phyloP scores from a whole-genome alignment of 768 basidiomycete genomes.

The Agrocybe praecox region DNA sequence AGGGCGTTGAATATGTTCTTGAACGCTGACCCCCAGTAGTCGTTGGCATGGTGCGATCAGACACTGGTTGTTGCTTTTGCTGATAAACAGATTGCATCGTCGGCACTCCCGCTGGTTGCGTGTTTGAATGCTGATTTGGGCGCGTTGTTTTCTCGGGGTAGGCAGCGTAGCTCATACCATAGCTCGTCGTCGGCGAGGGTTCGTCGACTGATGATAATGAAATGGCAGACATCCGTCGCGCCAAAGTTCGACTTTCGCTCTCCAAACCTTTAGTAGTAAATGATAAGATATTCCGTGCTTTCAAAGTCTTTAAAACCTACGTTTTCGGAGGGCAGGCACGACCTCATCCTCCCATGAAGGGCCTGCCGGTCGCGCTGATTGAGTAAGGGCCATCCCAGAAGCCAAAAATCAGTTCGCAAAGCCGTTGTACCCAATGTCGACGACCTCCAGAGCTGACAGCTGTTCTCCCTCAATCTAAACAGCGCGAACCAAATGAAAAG shows the following conservation, averaged over 20 bases:
- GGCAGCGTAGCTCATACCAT: conserved; percentile 20
- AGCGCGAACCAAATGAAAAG: background rate
- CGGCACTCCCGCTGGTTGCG: conserved; percentile 8
- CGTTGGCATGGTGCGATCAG: conserved; percentile 24
- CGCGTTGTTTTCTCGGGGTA: conserved; percentile 12
- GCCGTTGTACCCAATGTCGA: background rate
- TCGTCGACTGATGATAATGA: conserved; percentile 20
- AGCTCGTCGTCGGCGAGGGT: conserved; percentile 1
- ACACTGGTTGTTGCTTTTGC: conserved; percentile 13
- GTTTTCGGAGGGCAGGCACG: conserved; percentile 79
- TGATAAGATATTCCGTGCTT: background rate
- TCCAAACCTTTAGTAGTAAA: conserved; percentile 61
- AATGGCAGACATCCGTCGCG: conserved; percentile 32
- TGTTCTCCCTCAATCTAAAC: background rate
- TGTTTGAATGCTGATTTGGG: conserved; percentile 13
- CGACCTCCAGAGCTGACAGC: background rate
- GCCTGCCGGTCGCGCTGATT: conserved; percentile 41
- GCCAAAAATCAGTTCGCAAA: background rate
- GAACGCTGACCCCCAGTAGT: conserved; percentile 40
- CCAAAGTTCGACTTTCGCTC: conserved; percentile 74
- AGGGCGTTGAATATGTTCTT: conserved; percentile 70
- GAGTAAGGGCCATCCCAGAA: conserved; percentile 43
- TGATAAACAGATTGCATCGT: conserved; percentile 15
- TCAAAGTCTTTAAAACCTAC: conserved; percentile 41
- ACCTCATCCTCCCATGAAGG: conserved; percentile 83